phyloP scores from a whole-genome alignment of 164 flowering plant genomes.

The Sedum album region DNA sequence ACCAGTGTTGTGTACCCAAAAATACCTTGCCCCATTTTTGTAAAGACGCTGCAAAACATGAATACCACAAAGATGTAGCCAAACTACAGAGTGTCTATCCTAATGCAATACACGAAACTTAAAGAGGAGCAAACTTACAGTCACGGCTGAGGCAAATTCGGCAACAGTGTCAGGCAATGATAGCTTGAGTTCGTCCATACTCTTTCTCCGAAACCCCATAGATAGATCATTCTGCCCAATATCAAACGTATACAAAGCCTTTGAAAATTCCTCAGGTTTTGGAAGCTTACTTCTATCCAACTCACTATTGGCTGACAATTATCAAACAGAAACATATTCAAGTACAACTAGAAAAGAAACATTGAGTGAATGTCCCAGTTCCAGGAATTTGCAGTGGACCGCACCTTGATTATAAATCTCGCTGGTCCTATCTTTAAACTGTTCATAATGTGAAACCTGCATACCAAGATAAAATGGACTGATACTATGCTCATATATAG shows the following conservation, averaged over 20 bases:
- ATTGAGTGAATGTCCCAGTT: not conserved
- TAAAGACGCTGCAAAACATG: not conserved
- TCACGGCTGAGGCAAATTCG: slow-evolving; percentile 16
- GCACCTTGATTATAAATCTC: slow-evolving; percentile 8
- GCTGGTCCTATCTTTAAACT: slow-evolving; percentile 11
- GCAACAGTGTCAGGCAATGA: slow-evolving; percentile 23
- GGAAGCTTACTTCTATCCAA: slow-evolving; percentile 21
- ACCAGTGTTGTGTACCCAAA: slow-evolving; percentile 51
- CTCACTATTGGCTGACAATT: slow-evolving; percentile 11
- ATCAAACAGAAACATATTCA: not conserved
- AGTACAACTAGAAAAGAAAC: not conserved
- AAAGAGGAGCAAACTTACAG: slow-evolving; percentile 7
- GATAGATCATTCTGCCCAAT: slow-evolving; percentile 51
- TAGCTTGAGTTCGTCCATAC: slow-evolving; percentile 17
- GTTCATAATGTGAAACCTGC: not conserved
- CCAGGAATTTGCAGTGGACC: not conserved
- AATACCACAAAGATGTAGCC: not conserved
- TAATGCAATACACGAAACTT: not conserved
- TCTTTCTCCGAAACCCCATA: slow-evolving; percentile 31
- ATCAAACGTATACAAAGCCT: slow-evolving; percentile 43
- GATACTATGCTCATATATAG: slow-evolving; percentile 8
- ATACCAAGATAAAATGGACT: slow-evolving; percentile 13
- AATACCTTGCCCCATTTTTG: slow-evolving; percentile 26
- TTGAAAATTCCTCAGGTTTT: slow-evolving; percentile 19
- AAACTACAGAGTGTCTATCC: not conserved